A percentile compares a stretch with the other conserved stretches of the same genome.
Evolutionary conservation across 2,329 filamentous ascomycete species (phyloP).

Genomic region (Dryadomyces quercivorus): DNA sequence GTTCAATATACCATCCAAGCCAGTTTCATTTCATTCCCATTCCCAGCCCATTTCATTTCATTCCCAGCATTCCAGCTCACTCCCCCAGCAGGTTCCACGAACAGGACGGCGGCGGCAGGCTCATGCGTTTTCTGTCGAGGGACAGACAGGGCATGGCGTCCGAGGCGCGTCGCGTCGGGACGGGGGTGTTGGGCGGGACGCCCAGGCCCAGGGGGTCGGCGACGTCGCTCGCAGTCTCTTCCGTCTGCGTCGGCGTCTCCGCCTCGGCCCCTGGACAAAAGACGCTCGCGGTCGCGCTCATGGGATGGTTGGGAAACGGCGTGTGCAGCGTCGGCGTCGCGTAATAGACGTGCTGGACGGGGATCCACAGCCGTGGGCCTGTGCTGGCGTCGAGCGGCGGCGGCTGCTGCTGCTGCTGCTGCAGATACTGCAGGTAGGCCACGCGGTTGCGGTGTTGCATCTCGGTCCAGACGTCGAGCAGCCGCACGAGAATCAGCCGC

Average conservation of each 20-base stretch:
- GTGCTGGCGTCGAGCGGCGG: neutral
- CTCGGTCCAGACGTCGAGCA: constrained; percentile 38
- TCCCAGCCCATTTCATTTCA: neutral
- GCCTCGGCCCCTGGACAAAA: neutral
- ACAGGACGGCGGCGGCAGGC: constrained; percentile 18
- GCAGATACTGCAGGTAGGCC: constrained; percentile 18
- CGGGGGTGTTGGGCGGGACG: too few relatives aligned
- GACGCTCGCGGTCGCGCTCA: neutral
- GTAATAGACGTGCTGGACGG: neutral
- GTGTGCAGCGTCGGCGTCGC: neutral
- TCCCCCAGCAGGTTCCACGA: neutral
- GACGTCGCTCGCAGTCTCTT: too few relatives aligned
- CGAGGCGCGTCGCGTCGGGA: too few relatives aligned
- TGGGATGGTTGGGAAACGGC: neutral
- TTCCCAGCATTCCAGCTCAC: neutral
- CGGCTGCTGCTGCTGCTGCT: constrained; percentile 7
- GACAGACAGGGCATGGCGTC: too few relatives aligned
- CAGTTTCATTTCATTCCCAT: neutral
- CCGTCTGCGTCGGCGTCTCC: neutral
- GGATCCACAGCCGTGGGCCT: neutral
- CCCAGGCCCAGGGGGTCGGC: too few relatives aligned
- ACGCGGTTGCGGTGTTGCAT: constrained; percentile 31
- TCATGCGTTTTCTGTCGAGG: constrained; percentile 16
- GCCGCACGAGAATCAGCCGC: constrained; percentile 27
- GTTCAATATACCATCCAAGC: neutral